Evolutionary conservation across 768 basidiomycete species (phyloP).

Genomic region (Candolleomyces efflorescens): DNA sequence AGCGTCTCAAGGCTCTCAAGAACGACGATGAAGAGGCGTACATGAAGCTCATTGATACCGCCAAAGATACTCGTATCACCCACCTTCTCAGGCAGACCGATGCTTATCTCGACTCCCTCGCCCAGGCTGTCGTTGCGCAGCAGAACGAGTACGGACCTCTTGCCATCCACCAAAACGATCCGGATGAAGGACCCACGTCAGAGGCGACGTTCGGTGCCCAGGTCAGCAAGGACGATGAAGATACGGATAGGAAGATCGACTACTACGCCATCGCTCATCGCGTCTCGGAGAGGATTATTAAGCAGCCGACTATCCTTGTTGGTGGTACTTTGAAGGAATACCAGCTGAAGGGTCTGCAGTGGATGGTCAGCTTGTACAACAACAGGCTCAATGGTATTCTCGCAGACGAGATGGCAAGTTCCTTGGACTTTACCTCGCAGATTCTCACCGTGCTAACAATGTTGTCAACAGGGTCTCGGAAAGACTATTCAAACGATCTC

Average conservation of each 20-base stretch:
- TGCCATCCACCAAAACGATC: slow-evolving; percentile 41
- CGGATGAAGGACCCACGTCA: slow-evolving; percentile 69
- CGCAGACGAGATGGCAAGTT: slow-evolving; percentile 85
- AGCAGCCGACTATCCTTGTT: slow-evolving; percentile 68
- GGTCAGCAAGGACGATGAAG: slow-evolving; percentile 54
- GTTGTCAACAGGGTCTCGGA: slow-evolving; percentile 70
- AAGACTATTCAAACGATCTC: slow-evolving; percentile 96
- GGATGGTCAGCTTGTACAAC: slow-evolving; percentile 98
- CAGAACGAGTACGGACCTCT: slow-evolving; percentile 65
- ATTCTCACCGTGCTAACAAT: slow-evolving; percentile 9
- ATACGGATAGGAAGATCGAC: slow-evolving; percentile 69
- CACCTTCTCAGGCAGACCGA: slow-evolving; percentile 95
- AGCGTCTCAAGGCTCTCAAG: slow-evolving; percentile 96
- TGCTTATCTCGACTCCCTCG: slow-evolving; percentile 88
- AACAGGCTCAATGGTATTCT: slow-evolving; percentile 93
- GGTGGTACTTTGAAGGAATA: slow-evolving; percentile 94
- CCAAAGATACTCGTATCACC: slow-evolving; percentile 98
- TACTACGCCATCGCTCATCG: slow-evolving; percentile 96
- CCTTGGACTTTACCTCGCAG: not conserved
- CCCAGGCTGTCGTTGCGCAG: slow-evolving; percentile 90
- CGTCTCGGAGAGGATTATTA: slow-evolving; percentile 79
- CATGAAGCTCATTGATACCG: slow-evolving; percentile 97
- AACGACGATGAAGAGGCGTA: slow-evolving; percentile 99
- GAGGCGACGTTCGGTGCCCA: slow-evolving; percentile 92
- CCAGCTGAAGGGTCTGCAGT: slow-evolving; percentile 91